A percentile compares a stretch with the other conserved stretches of the same genome.
Evolutionary conservation across 352 stramenopile species (phyloP).

Genomic region (Phytophthora sp.): DNA sequence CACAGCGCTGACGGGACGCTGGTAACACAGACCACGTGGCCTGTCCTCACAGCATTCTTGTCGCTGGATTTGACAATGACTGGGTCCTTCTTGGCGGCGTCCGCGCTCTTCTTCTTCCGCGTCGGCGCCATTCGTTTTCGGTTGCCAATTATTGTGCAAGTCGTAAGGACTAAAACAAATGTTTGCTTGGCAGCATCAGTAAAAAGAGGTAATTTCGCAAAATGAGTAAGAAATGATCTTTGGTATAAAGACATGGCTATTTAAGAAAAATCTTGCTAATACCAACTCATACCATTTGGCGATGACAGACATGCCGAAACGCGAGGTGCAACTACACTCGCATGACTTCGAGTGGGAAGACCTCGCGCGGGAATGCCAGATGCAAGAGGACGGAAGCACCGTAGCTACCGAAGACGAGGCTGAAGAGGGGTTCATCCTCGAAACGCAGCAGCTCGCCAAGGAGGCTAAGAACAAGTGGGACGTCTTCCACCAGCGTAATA

Average conservation of each 20-base stretch:
- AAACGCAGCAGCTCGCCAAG: constrained; percentile 44
- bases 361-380: constrained; percentile 54
- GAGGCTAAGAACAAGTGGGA: constrained; percentile 79
- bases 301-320: constrained; percentile 18
- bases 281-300: too few relatives aligned
- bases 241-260: constrained; percentile 2
- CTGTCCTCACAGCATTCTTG: constrained; percentile 14
- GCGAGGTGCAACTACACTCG: constrained; percentile 69
- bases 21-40: constrained; percentile 58
- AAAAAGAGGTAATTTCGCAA: too few relatives aligned
- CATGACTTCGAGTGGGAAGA: constrained; percentile 83
- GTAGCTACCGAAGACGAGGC: constrained; percentile 10
- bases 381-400: constrained; percentile 13
- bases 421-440: constrained; percentile 1
- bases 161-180: not conserved
- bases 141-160: too few relatives aligned
- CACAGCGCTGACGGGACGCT: constrained; percentile 65
- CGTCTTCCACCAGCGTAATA: constrained; percentile 78
- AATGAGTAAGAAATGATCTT: too few relatives aligned
- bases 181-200: too few relatives aligned
- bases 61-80: constrained; percentile 1
- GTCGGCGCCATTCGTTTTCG: constrained; percentile 25
- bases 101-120: constrained; percentile 24
- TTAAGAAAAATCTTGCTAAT: too few relatives aligned
- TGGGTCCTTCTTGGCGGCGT: constrained; percentile 26